A percentile compares a stretch with the other conserved stretches of the same genome.
Evolutionary conservation across 257 asterid genomes (phyloP).

Genomic region (Solanum rostratum): DNA sequence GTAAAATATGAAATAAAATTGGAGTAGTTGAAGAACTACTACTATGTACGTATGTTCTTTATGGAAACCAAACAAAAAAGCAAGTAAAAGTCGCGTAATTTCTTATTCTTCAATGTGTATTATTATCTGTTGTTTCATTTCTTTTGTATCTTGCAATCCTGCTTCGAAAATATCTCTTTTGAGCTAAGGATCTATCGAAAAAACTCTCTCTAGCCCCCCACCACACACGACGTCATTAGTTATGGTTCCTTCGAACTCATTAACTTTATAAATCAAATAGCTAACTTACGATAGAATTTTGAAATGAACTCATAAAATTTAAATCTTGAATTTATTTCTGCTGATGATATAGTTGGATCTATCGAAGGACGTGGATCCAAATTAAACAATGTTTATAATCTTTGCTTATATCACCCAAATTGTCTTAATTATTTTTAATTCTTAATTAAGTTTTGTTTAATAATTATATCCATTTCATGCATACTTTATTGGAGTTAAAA

Average conservation of each 20-base stretch:
- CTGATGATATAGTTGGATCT: not conserved
- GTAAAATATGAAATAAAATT: not conserved
- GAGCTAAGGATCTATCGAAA: too few species aligned
- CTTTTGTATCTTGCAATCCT: not conserved
- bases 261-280: too few species aligned
- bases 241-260: too few species aligned
- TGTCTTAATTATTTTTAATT: not conserved
- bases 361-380: slow-evolving; percentile 58
- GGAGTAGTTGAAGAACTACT: slow-evolving; percentile 31
- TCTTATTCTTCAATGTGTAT: not conserved
- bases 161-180: too few species aligned
- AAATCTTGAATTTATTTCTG: not conserved
- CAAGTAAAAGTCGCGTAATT: not conserved
- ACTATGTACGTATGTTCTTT: slow-evolving; percentile 21
- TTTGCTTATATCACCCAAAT: slow-evolving; percentile 48
- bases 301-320: not conserved
- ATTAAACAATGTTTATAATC: slow-evolving; percentile 27
- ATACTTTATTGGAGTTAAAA: slow-evolving; percentile 23
- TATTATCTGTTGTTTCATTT: not conserved
- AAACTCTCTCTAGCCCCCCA: not conserved
- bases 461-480: slow-evolving; percentile 23
- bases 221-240: too few species aligned
- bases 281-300: too few species aligned
- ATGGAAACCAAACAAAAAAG: slow-evolving; percentile 1
- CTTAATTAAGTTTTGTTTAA: not conserved